Conservation (phyloP, 495 filamentous ascomycete species). For the Cairneyella variabilis region DNA sequence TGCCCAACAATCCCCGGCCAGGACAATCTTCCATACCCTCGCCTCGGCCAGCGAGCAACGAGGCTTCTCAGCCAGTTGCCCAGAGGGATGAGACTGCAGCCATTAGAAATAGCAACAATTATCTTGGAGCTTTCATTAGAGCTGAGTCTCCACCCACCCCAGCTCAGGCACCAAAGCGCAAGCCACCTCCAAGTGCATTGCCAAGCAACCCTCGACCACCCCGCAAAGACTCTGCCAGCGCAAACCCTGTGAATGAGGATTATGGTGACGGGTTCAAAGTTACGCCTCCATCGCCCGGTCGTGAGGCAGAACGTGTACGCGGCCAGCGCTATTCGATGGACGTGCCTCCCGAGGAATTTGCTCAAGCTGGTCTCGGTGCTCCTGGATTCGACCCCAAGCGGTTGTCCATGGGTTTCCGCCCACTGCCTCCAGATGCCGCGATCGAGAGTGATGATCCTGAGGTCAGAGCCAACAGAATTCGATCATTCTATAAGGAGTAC, state of each 20-base stretch:
- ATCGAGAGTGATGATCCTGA: constrained; percentile 85
- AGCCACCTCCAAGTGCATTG: constrained; percentile 12
- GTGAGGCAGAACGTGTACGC: constrained; percentile 9
- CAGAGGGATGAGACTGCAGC: constrained; percentile 27
- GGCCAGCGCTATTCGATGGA: constrained; percentile 27
- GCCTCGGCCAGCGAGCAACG: neutral
- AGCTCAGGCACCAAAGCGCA: neutral
- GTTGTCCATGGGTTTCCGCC: constrained; percentile 86
- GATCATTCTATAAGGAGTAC: constrained; percentile 99
- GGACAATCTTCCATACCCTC: neutral
- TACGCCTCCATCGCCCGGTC: constrained; percentile 40
- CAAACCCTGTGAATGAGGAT: constrained; percentile 11
- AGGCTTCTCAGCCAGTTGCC: neutral
- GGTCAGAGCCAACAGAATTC: constrained; percentile 89
- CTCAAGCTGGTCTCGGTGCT: constrained; percentile 39
- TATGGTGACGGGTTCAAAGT: constrained; percentile 61
- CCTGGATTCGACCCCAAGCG: constrained; percentile 64
- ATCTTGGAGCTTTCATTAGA: constrained; percentile 39
- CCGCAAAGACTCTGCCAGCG: constrained; percentile 35
- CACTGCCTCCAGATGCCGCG: constrained; percentile 74
- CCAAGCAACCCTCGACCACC: constrained; percentile 26
- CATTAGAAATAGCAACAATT: constrained; percentile 40
- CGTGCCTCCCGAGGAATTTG: constrained; percentile 22
- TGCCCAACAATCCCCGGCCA: neutral
- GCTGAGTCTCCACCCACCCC: neutral